phyloP scores from a whole-genome alignment of 495 filamentous ascomycete species.

The Articulospora tetracladia region DNA sequence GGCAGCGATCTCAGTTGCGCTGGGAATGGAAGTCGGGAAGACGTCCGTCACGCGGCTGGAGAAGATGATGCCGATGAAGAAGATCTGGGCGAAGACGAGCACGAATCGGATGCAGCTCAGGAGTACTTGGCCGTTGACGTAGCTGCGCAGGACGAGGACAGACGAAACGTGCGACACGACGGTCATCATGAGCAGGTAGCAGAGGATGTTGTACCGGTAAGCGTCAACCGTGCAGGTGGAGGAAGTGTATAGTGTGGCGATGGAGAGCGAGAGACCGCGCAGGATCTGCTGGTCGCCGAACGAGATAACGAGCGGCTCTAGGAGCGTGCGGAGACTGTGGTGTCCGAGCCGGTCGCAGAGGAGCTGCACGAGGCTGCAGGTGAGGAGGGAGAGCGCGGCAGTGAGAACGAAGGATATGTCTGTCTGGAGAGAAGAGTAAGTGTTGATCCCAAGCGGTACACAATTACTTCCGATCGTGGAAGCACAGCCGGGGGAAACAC shows the following conservation, averaged over 20 bases:
- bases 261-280: slow-evolving; percentile 3
- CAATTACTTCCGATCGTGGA: not conserved
- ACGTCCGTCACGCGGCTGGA: not conserved
- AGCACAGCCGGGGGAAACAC: not conserved
- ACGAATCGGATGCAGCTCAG: not conserved
- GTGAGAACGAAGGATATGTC: slow-evolving; percentile 10
- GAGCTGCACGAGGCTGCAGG: slow-evolving; percentile 1
- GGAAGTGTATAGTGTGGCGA: slow-evolving; percentile 2
- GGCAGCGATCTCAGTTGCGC: not conserved
- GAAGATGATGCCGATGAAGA: slow-evolving; percentile 7
- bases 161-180: slow-evolving; percentile 8
- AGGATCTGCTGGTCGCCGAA: slow-evolving; percentile 13
- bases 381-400: slow-evolving; percentile 2
- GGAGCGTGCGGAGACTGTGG: not conserved
- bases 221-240: slow-evolving; percentile 4
- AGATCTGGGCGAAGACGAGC: slow-evolving; percentile 3
- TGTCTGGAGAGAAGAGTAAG: not conserved
- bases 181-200: slow-evolving; percentile 9
- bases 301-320: slow-evolving; percentile 5
- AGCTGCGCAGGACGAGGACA: slow-evolving; percentile 6
- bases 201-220: slow-evolving; percentile 11
- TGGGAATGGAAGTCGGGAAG: slow-evolving; percentile 6
- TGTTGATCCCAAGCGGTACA: not conserved
- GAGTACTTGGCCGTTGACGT: not conserved
- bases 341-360: slow-evolving; percentile 4